phyloP scores from a whole-genome alignment of 2,329 filamentous ascomycete genomes.

The Aquanectria penicillioides region DNA sequence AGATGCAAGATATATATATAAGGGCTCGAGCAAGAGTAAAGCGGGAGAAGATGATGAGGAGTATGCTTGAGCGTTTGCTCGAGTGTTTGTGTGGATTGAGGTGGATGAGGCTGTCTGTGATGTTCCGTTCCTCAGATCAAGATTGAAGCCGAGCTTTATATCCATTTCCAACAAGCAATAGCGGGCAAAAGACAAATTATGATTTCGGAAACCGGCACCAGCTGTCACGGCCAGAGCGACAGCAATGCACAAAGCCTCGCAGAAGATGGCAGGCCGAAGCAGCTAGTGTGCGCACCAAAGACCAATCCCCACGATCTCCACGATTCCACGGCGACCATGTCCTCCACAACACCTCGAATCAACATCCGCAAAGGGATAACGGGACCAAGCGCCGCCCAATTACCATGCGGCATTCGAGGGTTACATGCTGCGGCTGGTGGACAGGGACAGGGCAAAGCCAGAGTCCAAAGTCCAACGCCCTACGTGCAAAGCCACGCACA shows the following conservation, averaged over 20 bases:
- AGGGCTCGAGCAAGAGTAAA: too few relatives aligned
- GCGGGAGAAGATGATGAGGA: not conserved
- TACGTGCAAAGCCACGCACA: not conserved
- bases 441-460: not conserved
- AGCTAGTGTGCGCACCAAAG: too few relatives aligned
- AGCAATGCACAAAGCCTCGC: conserved; percentile 3
- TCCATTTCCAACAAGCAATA: not conserved
- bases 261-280: not conserved
- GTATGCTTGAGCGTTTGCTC: not conserved
- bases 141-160: not conserved
- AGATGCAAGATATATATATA: too few relatives aligned
- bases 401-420: not conserved
- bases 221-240: not conserved
- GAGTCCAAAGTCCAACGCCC: not conserved
- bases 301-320: too few relatives aligned
- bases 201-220: conserved; percentile 17
- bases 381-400: too few relatives aligned
- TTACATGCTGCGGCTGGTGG: too few relatives aligned
- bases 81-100: not conserved
- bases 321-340: not conserved
- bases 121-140: not conserved
- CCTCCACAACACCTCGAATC: too few relatives aligned
- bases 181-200: too few relatives aligned
- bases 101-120: not conserved
- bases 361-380: too few relatives aligned